phyloP scores from a whole-genome alignment of 2,329 filamentous ascomycete species.

The Pseudogymnoascus sp. region DNA sequence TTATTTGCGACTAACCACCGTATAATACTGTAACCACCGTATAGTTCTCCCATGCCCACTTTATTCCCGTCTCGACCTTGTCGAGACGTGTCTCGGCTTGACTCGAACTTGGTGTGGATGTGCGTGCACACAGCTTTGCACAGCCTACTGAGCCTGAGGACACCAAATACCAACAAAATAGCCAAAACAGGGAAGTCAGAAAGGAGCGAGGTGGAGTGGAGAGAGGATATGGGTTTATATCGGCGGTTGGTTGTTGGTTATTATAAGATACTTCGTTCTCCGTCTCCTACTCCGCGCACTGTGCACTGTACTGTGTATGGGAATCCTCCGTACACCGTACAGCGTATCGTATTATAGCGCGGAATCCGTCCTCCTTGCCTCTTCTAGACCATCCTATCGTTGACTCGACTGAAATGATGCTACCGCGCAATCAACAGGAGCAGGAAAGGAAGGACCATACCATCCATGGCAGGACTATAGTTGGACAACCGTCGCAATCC shows the following conservation, averaged over 20 bases:
- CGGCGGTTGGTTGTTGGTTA: background rate
- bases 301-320: background rate
- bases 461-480: background rate
- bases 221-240: background rate
- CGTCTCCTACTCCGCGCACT: background rate
- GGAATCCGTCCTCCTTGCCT: background rate
- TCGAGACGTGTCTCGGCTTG: background rate
- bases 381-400: background rate
- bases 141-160: background rate
- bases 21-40: too few species aligned
- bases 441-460: background rate
- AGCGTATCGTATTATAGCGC: too few species aligned
- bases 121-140: background rate
- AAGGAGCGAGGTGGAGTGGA: background rate
- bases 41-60: too few species aligned
- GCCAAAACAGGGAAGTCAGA: background rate
- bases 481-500: background rate
- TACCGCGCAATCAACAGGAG: background rate
- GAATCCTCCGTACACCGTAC: background rate
- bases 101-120: slow-evolving; percentile 4
- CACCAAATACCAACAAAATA: background rate
- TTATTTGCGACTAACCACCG: too few species aligned
- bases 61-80: slow-evolving; percentile 1
- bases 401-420: background rate
- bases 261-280: background rate